Evolutionary conservation across 2,329 filamentous ascomycete genomes (phyloP).

Genomic region (Fusarium paranaense): DNA sequence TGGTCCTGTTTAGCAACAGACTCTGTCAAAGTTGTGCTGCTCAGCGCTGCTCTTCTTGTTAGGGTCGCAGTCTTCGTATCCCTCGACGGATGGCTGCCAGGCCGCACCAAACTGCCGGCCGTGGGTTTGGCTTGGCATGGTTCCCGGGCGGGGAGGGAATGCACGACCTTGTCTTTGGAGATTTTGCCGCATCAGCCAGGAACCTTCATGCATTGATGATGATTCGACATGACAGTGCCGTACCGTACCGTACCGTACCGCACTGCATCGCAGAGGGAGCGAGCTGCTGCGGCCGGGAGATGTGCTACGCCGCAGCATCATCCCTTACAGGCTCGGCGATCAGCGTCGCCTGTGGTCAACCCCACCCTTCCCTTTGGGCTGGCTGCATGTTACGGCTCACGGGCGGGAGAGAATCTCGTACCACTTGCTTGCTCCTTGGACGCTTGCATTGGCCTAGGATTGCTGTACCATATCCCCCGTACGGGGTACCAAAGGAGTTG

Average conservation of each 20-base stretch:
- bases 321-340: slow-evolving; percentile 39
- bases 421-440: slow-evolving; percentile 32
- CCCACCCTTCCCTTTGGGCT: slow-evolving; percentile 38
- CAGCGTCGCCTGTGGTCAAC: slow-evolving; percentile 33
- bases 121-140: not conserved
- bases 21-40: slow-evolving; percentile 1
- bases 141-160: slow-evolving; percentile 3
- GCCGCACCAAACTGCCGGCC: slow-evolving; percentile 11
- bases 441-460: slow-evolving; percentile 31
- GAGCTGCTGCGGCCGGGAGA: slow-evolving; percentile 14
- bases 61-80: slow-evolving; percentile 4
- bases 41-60: not conserved
- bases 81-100: slow-evolving; percentile 4
- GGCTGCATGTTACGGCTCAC: slow-evolving; percentile 36
- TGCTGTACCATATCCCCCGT: slow-evolving; percentile 8
- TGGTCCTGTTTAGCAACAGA: slow-evolving; percentile 9
- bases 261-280: not conserved
- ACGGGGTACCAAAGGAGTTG: not conserved
- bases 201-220: slow-evolving; percentile 14
- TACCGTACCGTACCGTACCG: not conserved
- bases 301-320: slow-evolving; percentile 10
- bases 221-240: not conserved
- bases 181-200: slow-evolving; percentile 1
- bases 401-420: slow-evolving; percentile 37
- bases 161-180: slow-evolving; percentile 13